Evolutionary conservation across 441 rosid genomes (phyloP).

Genomic region (Euphorbia schlechtendalii): DNA sequence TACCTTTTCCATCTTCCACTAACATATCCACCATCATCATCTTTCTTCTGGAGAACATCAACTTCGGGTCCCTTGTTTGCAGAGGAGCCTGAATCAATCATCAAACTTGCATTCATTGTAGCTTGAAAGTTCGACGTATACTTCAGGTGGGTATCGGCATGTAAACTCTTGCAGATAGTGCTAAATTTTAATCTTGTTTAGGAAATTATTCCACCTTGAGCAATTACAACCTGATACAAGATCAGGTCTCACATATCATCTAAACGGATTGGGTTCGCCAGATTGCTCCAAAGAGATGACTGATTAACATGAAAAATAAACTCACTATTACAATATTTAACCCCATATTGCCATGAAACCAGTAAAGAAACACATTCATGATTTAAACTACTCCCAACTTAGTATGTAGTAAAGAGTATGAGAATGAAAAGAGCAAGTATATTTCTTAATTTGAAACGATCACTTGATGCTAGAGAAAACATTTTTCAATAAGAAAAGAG

Average conservation of each 20-base stretch:
- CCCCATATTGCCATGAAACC: not conserved
- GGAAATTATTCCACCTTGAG: conserved; percentile 47
- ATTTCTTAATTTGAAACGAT: not conserved
- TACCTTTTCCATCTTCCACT: conserved; percentile 95
- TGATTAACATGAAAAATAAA: conserved; percentile 10
- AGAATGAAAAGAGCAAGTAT: not conserved
- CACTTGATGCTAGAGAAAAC: not conserved
- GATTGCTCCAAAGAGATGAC: conserved; percentile 13
- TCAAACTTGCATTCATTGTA: conserved; percentile 41
- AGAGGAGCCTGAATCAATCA: conserved; percentile 61
- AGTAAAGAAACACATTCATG: not conserved
- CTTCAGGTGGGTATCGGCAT: conserved; percentile 29
- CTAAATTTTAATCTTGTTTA: conserved; percentile 30
- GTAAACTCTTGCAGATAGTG: conserved; percentile 27
- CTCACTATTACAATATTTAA: not conserved
- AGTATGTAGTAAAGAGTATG: not conserved
- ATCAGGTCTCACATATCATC: conserved; percentile 75
- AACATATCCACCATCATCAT: conserved; percentile 61
- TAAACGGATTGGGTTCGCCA: conserved; percentile 29
- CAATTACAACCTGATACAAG: conserved; percentile 53
- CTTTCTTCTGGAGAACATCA: conserved; percentile 46
- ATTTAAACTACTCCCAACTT: not conserved
- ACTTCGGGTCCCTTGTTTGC: conserved; percentile 36
- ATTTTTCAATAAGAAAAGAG: not conserved
- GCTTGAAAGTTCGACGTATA: conserved; percentile 27